Conservation (phyloP, 352 stramenopile species). For the Achlya hypogyna region DNA sequence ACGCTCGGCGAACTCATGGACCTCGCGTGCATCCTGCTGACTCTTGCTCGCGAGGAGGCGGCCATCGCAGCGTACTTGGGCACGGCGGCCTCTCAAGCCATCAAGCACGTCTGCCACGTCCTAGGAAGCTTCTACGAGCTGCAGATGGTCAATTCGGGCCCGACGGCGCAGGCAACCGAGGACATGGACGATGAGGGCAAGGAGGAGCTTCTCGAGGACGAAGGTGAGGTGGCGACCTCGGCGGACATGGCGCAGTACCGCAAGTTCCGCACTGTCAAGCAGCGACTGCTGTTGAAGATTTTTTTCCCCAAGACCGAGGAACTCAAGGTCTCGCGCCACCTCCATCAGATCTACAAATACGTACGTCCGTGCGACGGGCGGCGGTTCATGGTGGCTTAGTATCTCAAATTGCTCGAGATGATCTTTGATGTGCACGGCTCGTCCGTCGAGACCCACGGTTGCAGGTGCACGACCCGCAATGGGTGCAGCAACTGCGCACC, state of each 20-base stretch:
- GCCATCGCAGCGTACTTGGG: slow-evolving; percentile 15
- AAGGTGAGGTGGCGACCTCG: neutral
- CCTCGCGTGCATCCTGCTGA: slow-evolving; percentile 15
- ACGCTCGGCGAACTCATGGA: slow-evolving; percentile 11
- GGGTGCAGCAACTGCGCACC: slow-evolving; percentile 3
- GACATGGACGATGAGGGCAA: neutral
- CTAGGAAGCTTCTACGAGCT: slow-evolving; percentile 19
- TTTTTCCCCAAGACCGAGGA: slow-evolving; percentile 19
- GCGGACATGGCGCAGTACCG: neutral
- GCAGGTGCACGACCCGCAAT: neutral
- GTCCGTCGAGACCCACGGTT: slow-evolving; percentile 1
- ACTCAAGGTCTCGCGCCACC: slow-evolving; percentile 15
- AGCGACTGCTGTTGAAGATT: slow-evolving; percentile 4
- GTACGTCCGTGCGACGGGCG: neutral
- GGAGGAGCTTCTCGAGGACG: neutral
- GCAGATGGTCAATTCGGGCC: slow-evolving; percentile 15
- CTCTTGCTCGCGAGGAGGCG: slow-evolving; percentile 1
- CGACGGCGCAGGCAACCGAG: neutral
- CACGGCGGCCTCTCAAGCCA: slow-evolving; percentile 2
- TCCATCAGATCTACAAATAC: slow-evolving; percentile 21
- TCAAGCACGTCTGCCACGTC: slow-evolving; percentile 13
- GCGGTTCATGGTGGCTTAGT: neutral
- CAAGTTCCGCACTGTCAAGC: slow-evolving; percentile 13
- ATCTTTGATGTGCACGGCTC: slow-evolving; percentile 3
- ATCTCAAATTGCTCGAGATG: neutral